Evolutionary conservation across 164 flowering plant species (phyloP).

Genomic region (Liriodendron chinense): DNA sequence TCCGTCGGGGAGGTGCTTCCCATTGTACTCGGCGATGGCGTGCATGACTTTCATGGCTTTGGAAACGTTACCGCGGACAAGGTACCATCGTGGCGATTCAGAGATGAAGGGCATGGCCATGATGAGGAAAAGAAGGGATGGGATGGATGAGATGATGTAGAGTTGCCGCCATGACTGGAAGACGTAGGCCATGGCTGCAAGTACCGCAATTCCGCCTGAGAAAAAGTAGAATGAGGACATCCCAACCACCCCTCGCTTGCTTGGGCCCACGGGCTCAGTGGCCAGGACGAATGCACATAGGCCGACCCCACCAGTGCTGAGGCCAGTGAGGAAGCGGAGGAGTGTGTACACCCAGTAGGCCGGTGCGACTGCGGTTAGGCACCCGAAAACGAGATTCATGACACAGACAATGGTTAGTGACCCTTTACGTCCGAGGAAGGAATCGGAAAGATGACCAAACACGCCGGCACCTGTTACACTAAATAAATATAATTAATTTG

Average conservation of each 20-base stretch:
- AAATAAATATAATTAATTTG: no score
- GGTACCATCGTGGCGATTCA: slow-evolving; percentile 92
- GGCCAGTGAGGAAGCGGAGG: slow-evolving; percentile 85
- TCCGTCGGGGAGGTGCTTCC: slow-evolving; percentile 43
- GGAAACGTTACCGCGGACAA: slow-evolving; percentile 53
- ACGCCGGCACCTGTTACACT: slow-evolving; percentile 73
- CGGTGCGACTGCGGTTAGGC: slow-evolving; percentile 69
- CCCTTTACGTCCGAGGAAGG: slow-evolving; percentile 81
- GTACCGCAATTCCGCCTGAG: slow-evolving; percentile 70
- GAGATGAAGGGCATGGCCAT: slow-evolving; percentile 60
- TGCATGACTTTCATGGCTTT: slow-evolving; percentile 67
- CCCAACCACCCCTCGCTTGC: slow-evolving; percentile 76
- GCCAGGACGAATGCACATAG: slow-evolving; percentile 83
- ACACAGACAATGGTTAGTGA: slow-evolving; percentile 62
- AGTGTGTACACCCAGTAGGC: slow-evolving; percentile 47
- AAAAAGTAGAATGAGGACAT: slow-evolving; percentile 97
- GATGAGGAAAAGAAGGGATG: slow-evolving; percentile 57
- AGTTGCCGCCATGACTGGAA: slow-evolving; percentile 68
- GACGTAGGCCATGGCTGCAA: slow-evolving; percentile 66
- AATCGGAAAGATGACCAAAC: slow-evolving; percentile 93
- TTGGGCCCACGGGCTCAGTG: slow-evolving; percentile 81
- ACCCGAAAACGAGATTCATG: slow-evolving; percentile 63
- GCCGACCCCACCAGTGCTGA: slow-evolving; percentile 93
- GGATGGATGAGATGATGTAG: slow-evolving; percentile 78
- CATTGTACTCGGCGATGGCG: slow-evolving; percentile 54